Percentiles rank a stretch among this genome's conserved stretches.
phyloP scores from a whole-genome alignment of 2,329 filamentous ascomycete genomes.

The Diplodia mutila region DNA sequence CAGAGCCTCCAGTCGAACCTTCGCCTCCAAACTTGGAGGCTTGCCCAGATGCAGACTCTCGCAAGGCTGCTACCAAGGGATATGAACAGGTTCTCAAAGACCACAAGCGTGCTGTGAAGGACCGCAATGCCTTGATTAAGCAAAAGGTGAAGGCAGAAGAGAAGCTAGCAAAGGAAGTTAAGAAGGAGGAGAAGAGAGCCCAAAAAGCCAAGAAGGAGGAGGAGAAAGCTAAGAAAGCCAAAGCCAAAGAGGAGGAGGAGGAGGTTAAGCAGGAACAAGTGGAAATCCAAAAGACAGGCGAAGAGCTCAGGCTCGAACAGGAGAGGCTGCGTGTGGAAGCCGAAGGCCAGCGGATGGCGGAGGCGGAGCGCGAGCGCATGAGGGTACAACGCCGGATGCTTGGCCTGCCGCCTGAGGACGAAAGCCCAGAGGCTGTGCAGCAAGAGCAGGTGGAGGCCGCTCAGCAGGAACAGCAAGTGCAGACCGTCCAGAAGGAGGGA shows the following conservation, averaged over 20 bases:
- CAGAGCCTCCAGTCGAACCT: conserved; percentile 57
- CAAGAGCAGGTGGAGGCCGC: background rate
- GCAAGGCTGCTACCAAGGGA: conserved; percentile 72
- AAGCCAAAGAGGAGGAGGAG: conserved; percentile 28
- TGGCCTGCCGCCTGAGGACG: conserved; percentile 18
- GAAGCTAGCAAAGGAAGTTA: conserved; percentile 43
- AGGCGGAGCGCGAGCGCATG: conserved; percentile 17
- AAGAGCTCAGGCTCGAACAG: conserved; percentile 32
- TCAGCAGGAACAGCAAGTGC: background rate
- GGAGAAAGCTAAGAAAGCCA: conserved; percentile 40
- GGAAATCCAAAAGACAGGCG: conserved; percentile 28
- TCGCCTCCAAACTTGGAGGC: conserved; percentile 54
- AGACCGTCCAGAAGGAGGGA: background rate
- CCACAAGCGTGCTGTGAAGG: conserved; percentile 69
- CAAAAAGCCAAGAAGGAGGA: conserved; percentile 38
- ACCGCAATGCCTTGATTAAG: conserved; percentile 66
- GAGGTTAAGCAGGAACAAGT: conserved; percentile 29
- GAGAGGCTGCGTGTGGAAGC: conserved; percentile 37
- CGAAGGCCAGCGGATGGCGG: conserved; percentile 28
- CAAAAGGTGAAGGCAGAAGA: conserved; percentile 64
- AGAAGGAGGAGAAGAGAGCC: conserved; percentile 38
- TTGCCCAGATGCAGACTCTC: conserved; percentile 66
- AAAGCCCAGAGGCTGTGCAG: background rate
- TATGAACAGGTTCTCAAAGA: conserved; percentile 64
- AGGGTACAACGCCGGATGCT: conserved; percentile 15